Evolutionary conservation across 306 rosid species (phyloP).

Genomic region (Cicer yamashitae): DNA sequence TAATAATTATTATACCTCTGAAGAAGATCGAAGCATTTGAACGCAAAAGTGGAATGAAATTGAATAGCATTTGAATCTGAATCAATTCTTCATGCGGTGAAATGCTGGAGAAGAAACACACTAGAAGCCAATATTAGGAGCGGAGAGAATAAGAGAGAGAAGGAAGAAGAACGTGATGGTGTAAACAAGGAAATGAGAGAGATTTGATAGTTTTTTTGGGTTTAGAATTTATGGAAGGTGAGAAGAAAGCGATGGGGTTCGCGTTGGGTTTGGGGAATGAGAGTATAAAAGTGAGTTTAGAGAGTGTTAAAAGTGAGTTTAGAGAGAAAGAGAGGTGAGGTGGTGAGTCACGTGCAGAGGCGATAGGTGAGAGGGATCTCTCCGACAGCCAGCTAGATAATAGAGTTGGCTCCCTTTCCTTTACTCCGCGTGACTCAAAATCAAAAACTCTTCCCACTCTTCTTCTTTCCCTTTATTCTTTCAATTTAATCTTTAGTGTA

Average conservation of each 20-base stretch:
- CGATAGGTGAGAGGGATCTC: constrained; percentile 49
- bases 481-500: not conserved
- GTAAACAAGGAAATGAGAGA: constrained; percentile 43
- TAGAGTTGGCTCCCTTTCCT: constrained; percentile 58
- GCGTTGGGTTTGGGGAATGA: constrained; percentile 9
- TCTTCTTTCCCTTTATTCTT: not conserved
- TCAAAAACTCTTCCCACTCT: constrained; percentile 39
- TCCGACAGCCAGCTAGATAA: constrained; percentile 65
- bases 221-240: constrained; percentile 52
- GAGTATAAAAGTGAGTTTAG: too few species aligned
- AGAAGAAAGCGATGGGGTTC: constrained; percentile 64
- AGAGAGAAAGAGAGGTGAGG: constrained; percentile 39
- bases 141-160: constrained; percentile 13
- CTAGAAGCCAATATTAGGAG: constrained; percentile 1
- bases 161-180: constrained; percentile 33
- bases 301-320: too few species aligned
- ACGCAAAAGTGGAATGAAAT: not conserved
- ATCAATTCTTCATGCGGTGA: constrained; percentile 27
- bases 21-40: constrained; percentile 70
- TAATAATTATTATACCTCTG: constrained; percentile 54
- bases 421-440: constrained; percentile 62
- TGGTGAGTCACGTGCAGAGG: constrained; percentile 79
- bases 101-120: not conserved
- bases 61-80: constrained; percentile 63
- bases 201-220: constrained; percentile 53